A percentile compares a stretch with the other conserved stretches of the same genome.
Conservation (phyloP, 2,329 filamentous ascomycete genomes). For the Claviceps pazoutovae region DNA sequence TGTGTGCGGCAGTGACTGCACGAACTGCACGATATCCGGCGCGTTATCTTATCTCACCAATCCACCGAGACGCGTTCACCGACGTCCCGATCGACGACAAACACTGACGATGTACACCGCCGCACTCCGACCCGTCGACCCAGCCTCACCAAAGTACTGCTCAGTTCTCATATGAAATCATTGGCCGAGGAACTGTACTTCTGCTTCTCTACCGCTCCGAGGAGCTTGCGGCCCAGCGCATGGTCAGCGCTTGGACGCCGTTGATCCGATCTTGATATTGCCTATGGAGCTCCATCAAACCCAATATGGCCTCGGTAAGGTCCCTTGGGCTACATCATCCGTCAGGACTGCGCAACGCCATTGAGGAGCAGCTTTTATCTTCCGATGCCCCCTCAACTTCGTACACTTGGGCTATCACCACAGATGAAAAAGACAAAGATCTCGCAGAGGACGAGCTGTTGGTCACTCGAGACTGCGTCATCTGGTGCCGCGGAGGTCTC, state of each 20-base stretch:
- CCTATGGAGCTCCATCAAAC: conserved; percentile 18
- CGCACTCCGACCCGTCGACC: not conserved
- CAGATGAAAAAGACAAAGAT: conserved; percentile 24
- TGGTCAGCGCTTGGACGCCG: not conserved
- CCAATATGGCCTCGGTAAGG: conserved; percentile 71
- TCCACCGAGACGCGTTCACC: too few species aligned
- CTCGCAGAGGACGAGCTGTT: conserved; percentile 65
- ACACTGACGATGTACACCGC: too few species aligned
- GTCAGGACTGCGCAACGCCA: conserved; percentile 66
- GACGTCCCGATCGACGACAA: too few species aligned
- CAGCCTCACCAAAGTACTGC: not conserved
- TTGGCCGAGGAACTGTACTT: not conserved
- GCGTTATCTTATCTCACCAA: conserved; percentile 1
- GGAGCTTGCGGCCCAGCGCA: not conserved
- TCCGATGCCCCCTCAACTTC: conserved; percentile 47
- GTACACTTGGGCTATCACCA: conserved; percentile 62
- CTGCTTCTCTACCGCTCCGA: not conserved
- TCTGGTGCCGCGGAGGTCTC: conserved; percentile 79
- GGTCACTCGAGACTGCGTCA: conserved; percentile 58
- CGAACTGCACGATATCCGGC: not conserved
- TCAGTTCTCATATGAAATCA: not conserved
- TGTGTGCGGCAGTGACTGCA: not conserved
- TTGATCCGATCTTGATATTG: conserved; percentile 5
- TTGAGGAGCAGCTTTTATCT: conserved; percentile 65
- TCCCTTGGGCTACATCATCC: conserved; percentile 88